Conservation (phyloP, 2,329 filamentous ascomycete genomes). For the Ceratocystiopsis brevicomis region DNA sequence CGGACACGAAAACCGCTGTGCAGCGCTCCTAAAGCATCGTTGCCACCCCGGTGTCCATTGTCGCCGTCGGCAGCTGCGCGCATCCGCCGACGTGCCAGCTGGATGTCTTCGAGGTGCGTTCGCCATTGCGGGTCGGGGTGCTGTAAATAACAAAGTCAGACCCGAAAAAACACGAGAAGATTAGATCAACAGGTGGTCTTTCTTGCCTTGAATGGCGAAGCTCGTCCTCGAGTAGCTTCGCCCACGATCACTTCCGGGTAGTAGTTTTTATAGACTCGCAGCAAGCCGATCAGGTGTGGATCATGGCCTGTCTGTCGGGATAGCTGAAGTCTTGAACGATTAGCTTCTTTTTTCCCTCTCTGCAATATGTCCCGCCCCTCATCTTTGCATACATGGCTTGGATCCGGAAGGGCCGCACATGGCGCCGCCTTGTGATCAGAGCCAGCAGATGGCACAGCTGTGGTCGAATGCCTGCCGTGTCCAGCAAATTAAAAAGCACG, state of each 20-base stretch:
- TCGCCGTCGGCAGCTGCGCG: too few species aligned
- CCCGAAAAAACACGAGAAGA: background rate
- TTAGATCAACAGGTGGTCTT: background rate
- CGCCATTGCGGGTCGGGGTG: conserved; percentile 65
- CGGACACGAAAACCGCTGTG: conserved; percentile 42
- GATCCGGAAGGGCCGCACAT: conserved; percentile 70
- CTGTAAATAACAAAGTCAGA: conserved; percentile 14
- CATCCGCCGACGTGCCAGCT: conserved; percentile 31
- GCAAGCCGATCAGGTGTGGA: conserved; percentile 50
- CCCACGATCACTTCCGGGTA: conserved; percentile 77
- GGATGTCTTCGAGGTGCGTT: conserved; percentile 46
- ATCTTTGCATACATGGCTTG: conserved; percentile 41
- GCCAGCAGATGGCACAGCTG: conserved; percentile 61
- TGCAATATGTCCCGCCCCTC: background rate
- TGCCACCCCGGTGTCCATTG: background rate
- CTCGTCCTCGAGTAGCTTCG: conserved; percentile 40
- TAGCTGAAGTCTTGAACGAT: conserved; percentile 29
- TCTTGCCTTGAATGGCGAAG: conserved; percentile 39
- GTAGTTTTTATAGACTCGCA: conserved; percentile 77
- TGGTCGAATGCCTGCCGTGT: conserved; percentile 54
- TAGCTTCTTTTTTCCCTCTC: background rate
- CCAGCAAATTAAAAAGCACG: conserved; percentile 62
- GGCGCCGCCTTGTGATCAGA: conserved; percentile 58
- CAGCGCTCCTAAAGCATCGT: conserved; percentile 12
- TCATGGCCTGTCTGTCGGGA: conserved; percentile 50